Conservation (phyloP, 805 yeast species). For the Hanseniaspora lachancei region DNA sequence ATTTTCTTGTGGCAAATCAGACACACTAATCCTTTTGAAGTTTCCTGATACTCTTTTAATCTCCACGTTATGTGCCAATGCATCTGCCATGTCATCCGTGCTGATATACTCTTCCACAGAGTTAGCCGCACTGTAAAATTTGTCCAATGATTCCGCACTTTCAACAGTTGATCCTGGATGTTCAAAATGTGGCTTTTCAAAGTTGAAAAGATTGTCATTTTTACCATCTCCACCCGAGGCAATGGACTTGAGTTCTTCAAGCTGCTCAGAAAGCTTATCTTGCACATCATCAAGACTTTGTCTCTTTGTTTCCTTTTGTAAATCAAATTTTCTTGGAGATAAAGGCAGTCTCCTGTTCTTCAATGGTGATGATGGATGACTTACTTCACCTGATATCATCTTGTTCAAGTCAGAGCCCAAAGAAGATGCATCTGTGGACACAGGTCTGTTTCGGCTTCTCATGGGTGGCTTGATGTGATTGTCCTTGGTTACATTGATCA, state of each 20-base stretch:
- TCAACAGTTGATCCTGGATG: slow-evolving; percentile 12
- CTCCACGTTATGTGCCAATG: background rate
- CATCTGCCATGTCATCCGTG: background rate
- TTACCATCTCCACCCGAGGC: background rate
- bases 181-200: background rate
- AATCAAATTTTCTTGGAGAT: slow-evolving; percentile 8
- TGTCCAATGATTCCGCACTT: slow-evolving; percentile 29
- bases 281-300: slow-evolving; percentile 20
- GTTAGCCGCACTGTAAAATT: slow-evolving; percentile 41
- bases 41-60: background rate
- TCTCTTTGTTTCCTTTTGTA: slow-evolving; percentile 14
- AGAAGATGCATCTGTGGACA: slow-evolving; percentile 18
- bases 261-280: slow-evolving; percentile 17
- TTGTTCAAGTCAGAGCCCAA: background rate
- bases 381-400: background rate
- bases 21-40: background rate
- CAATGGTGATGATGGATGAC: background rate
- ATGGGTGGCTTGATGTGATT: slow-evolving; percentile 26
- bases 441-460: slow-evolving; percentile 25
- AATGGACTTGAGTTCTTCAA: slow-evolving; percentile 13
- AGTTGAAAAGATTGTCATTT: background rate
- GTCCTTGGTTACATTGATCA: slow-evolving; percentile 14
- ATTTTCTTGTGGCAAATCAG: background rate
- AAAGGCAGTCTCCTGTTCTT: background rate
- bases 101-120: background rate